These are phyloP conservation scores for Fallopia convolvulus DNA, from an alignment of 148 eudicot genomes.

Conservation along the genomic window DNA sequence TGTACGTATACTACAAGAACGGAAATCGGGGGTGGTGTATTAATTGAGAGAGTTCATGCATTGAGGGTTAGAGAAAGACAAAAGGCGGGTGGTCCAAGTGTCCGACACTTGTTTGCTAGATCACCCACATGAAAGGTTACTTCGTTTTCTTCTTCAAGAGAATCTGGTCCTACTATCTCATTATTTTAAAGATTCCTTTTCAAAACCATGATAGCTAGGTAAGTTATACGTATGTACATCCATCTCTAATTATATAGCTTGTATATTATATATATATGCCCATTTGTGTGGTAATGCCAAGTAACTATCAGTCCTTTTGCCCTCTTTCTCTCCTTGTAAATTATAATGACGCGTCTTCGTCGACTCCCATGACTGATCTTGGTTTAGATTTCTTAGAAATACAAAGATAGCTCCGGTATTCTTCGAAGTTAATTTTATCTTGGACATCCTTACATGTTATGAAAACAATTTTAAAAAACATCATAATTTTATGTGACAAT, in stretches of 20 bases:
- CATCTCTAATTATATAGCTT: too few species aligned
- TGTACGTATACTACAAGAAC: too few species aligned
- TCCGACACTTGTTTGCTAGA: background rate
- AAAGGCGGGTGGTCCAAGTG: background rate
- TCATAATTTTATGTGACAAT: too few species aligned
- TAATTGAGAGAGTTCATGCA: too few species aligned
- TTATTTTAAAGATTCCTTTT: background rate
- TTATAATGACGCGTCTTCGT: too few species aligned
- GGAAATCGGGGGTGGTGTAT: too few species aligned
- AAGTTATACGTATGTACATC: background rate
- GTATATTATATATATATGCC: background rate
- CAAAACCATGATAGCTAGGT: background rate
- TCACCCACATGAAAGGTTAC: slow-evolving; percentile 3
- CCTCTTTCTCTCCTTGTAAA: background rate
- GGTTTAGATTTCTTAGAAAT: too few species aligned
- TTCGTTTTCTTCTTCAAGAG: background rate
- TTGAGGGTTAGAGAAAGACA: background rate
- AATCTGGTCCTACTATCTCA: background rate
- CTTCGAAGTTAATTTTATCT: too few species aligned
- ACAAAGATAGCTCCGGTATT: too few species aligned
- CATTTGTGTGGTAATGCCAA: background rate
- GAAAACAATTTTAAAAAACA: too few species aligned
- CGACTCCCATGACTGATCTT: too few species aligned
- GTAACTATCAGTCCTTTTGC: background rate
- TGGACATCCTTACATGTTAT: too few species aligned